Base-by-base conservation (phyloP, 2,329 filamentous ascomycete genomes). In the Aspergillus ochraceoroseus region DNA sequence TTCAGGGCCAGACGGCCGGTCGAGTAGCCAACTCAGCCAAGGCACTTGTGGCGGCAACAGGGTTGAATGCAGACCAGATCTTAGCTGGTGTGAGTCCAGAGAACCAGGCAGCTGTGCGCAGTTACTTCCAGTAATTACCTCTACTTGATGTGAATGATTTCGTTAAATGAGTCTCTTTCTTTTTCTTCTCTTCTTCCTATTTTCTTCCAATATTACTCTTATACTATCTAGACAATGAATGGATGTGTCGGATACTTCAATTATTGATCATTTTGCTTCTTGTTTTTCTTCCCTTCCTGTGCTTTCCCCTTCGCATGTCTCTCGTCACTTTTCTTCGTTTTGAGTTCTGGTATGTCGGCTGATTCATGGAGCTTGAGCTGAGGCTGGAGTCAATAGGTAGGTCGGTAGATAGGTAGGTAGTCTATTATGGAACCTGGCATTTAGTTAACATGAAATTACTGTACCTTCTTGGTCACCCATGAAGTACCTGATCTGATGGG, bases 1-100 rank as follows among this genome's bases (percentile, higher is more conserved):
- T 98, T 27, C 85, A 89, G 59, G 89, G 89, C 13, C 80, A 88
- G 59, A 88, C 85, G 13, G 87, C 86, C 17, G 77, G 73, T 46
- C 80, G 83, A 46, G 84, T 95, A 42, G 85, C 87, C 20, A 73
- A 73, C 30, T 82, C 87, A 2, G 85, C 85, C 23, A 94, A 94
- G 70, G 70, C 78, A 37, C 74, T 98, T 35, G 76, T 95, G 27
- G 75, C 80, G 46, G 76, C 77, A 19, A 82, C 87, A 4, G 81
- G 80, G 38, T 71, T 92, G 32, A 85, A 95, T 56, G 80, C 85
- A 2, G 80, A 80, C 46, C 82, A 85, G 51, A 72, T 94, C 35
- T 73, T 95, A 40, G 77, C 80, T 45, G 80, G 81, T 41, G 80
- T 96, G 58, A 77, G 81, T 8, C 81, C 82, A 2, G 86, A 94